phyloP scores from a whole-genome alignment of 2,329 filamentous ascomycete genomes.

The Colletotrichum sp. region DNA sequence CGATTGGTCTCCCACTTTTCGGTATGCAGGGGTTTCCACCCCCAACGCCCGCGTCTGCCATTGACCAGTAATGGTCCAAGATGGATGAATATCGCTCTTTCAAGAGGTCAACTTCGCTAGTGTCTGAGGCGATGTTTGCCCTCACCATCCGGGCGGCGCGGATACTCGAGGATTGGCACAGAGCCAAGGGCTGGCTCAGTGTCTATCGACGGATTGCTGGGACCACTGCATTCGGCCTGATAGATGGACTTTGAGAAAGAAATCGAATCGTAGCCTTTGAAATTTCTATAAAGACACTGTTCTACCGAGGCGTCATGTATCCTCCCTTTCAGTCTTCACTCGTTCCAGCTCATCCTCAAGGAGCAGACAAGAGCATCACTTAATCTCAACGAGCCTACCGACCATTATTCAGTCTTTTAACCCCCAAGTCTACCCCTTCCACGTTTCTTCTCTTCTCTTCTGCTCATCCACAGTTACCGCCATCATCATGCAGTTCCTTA shows the following conservation, averaged over 20 bases:
- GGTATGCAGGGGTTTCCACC: neutral
- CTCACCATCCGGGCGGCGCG: neutral
- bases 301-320: neutral
- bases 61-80: neutral
- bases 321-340: neutral
- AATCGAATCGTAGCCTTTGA: rapidly evolving
- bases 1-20: neutral
- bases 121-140: neutral
- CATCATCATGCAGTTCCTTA: slow-evolving; percentile 33
- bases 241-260: neutral
- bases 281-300: neutral
- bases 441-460: neutral
- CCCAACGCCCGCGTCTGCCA: neutral
- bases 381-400: neutral
- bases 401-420: neutral
- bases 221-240: neutral
- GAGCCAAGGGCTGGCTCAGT: neutral
- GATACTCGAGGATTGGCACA: neutral
- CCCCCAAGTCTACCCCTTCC: neutral
- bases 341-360: neutral
- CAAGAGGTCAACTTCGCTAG: neutral
- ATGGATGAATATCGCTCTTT: neutral
- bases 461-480: neutral
- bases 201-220: neutral
- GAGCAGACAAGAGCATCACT: neutral